Base-by-base conservation (phyloP, 2,329 filamentous ascomycete genomes). In the Fusarium zealandicum region DNA sequence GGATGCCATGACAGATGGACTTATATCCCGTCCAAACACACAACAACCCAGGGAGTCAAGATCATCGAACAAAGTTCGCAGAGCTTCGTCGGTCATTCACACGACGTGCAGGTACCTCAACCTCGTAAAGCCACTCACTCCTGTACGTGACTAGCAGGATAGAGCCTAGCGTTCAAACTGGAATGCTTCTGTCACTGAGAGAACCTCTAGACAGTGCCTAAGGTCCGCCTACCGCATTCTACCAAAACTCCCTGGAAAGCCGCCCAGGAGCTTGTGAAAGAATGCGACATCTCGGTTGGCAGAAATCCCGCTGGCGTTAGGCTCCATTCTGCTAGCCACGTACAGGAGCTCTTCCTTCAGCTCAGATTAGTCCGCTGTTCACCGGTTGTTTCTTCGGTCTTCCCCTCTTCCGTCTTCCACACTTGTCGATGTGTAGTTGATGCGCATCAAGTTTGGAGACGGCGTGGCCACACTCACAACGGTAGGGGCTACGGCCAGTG, bases 1-100 rank as follows among this genome's bases (percentile, higher is more conserved):
- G 12, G 30, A 32, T 32, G 6, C 45, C 46, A 27, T 54, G 45
- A 12, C 46, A n/a, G 50, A n/a, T 49, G 46, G 5, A 40, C 51
- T 5, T 46, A 40, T 12, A 46, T 41, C 27, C 50, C 46, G 3
- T 46, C 51, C 52, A 37, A 47, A 1, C 45, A 51, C 45, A 51
- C 13, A 54, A 13, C 32, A 55, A 8, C 44, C 32, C 8, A 55
- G n/a, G 30, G 18, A 5, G 52, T 47, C 4, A 50, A 37, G 36
- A 25, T 38, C 36, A 38, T 38, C 18, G 18, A n/a, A 38, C 36
- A 27, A 38, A 38, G 36, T 38, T 8, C 18, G 36, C 36, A 38
- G 25, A 38, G 36, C 9, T 27, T 27, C 36, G 20, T 25, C 18
- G 36, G 36, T 25, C 36, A 38, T 25, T 6, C 25, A 13, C 36